A percentile compares a stretch with the other conserved stretches of the same genome.
phyloP scores from a whole-genome alignment of 768 basidiomycete genomes.

The Kwoniella mangroviensis region DNA sequence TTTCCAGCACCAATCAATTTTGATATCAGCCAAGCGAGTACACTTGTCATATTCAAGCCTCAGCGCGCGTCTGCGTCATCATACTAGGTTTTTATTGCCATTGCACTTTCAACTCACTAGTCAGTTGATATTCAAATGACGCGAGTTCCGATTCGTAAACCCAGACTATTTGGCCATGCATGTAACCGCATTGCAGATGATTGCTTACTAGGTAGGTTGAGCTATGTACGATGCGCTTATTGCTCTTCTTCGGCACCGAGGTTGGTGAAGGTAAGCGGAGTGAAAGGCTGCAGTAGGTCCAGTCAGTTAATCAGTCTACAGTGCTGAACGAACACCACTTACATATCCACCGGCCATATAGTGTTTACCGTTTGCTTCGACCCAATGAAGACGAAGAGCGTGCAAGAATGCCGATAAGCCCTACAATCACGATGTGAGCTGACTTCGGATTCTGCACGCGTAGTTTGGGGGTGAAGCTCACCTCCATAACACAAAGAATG shows the following conservation, averaged over 20 bases:
- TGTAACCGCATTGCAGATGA: not conserved
- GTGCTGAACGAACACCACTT: slow-evolving; percentile 14
- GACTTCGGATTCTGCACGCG: not conserved
- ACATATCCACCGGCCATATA: slow-evolving; percentile 82
- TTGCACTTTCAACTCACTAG: not conserved
- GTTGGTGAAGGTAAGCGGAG: slow-evolving; percentile 56
- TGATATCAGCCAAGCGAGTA: slow-evolving; percentile 12
- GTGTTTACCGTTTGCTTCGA: slow-evolving; percentile 96
- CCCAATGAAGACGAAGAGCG: slow-evolving; percentile 95
- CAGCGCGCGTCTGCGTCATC: slow-evolving; percentile 9
- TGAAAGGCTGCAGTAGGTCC: slow-evolving; percentile 49
- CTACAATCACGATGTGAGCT: slow-evolving; percentile 58
- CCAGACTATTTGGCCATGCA: not conserved
- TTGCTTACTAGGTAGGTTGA: not conserved
- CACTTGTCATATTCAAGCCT: slow-evolving; percentile 24
- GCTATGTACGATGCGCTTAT: slow-evolving; percentile 9
- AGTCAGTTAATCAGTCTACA: slow-evolving; percentile 15
- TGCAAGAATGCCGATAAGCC: slow-evolving; percentile 95
- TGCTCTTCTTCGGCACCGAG: slow-evolving; percentile 49
- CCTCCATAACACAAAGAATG: slow-evolving; percentile 95
- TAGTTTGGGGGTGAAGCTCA: slow-evolving; percentile 59
- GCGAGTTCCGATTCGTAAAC: not conserved
- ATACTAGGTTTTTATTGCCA: not conserved
- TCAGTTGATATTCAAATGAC: slow-evolving; percentile 11
- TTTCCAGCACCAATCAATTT: slow-evolving; percentile 16